These are phyloP conservation scores for Phellopilus nigrolimitatus DNA, from an alignment of 1,284 basidiomycete genomes.

Conservation along the genomic window DNA sequence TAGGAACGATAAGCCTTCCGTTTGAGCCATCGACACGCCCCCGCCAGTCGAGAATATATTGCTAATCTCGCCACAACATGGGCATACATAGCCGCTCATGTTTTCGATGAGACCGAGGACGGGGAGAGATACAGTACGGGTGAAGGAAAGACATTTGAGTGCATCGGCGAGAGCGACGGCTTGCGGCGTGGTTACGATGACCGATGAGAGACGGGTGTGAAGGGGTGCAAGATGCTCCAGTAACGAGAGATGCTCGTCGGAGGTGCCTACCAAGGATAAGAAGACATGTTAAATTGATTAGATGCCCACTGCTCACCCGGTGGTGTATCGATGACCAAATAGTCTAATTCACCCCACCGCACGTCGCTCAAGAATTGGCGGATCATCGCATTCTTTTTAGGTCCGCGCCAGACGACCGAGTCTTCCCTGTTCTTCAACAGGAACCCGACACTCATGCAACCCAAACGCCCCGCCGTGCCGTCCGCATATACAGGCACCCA, in stretches of 20 bases:
- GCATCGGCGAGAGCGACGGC: conserved; percentile 94
- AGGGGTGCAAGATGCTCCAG: conserved; percentile 90
- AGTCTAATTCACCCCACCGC: conserved; percentile 95
- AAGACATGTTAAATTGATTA: not conserved
- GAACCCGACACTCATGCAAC: conserved; percentile 97
- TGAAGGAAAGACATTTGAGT: conserved; percentile 94
- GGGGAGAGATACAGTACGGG: conserved; percentile 78
- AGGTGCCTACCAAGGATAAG: conserved; percentile 66
- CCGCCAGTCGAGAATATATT: conserved; percentile 96
- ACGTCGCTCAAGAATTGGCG: conserved; percentile 96
- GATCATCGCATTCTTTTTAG: conserved; percentile 99
- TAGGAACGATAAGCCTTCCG: conserved; percentile 74
- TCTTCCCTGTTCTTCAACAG: conserved; percentile 86
- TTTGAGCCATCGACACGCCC: conserved; percentile 79
- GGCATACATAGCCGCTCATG: conserved; percentile 98
- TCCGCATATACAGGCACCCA: conserved; percentile 99
- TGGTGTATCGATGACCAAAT: conserved; percentile 95
- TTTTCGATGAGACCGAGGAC: conserved; percentile 97
- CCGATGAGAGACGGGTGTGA: conserved; percentile 71
- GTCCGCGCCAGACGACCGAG: conserved; percentile 96
- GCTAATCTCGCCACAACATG: conserved; percentile 89
- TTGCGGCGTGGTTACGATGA: conserved; percentile 97
- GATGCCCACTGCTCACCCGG: conserved; percentile 57
- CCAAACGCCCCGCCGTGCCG: conserved; percentile 61
- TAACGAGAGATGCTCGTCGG: conserved; percentile 96